A percentile compares a stretch with the other conserved stretches of the same genome.
These are phyloP conservation scores for Fusarium illudens DNA, from an alignment of 2,329 filamentous ascomycete species.

Conservation along the genomic window DNA sequence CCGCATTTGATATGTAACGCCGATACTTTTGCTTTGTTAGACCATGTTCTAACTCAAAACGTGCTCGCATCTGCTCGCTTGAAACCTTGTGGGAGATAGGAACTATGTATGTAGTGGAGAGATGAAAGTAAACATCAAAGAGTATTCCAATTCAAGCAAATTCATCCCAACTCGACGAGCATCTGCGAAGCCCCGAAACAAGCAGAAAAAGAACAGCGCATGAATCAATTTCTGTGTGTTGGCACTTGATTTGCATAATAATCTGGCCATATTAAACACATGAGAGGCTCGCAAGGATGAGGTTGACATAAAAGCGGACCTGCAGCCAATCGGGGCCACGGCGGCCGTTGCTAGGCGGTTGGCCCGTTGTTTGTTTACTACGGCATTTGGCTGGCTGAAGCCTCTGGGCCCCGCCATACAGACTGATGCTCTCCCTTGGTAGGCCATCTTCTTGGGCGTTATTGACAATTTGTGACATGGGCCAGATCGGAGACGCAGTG, in stretches of 20 bases:
- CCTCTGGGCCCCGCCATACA: slow-evolving; percentile 35
- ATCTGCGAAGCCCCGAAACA: neutral
- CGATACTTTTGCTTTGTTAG: neutral
- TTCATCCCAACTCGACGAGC: neutral
- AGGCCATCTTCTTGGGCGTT: slow-evolving; percentile 33
- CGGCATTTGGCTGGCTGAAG: slow-evolving; percentile 23
- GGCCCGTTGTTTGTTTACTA: slow-evolving; percentile 49
- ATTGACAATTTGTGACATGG: slow-evolving; percentile 33
- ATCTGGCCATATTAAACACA: slow-evolving; percentile 19
- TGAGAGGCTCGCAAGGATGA: slow-evolving; percentile 32
- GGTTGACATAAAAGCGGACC: slow-evolving; percentile 27
- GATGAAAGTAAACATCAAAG: neutral
- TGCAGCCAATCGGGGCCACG: slow-evolving; percentile 31
- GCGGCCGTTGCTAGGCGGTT: slow-evolving; percentile 46
- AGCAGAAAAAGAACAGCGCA: slow-evolving; percentile 4
- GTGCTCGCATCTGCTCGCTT: neutral
- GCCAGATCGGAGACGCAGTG: slow-evolving; percentile 26
- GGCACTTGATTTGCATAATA: slow-evolving; percentile 13
- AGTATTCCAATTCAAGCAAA: neutral
- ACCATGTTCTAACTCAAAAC: neutral
- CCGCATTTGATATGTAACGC: neutral
- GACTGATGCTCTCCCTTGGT: slow-evolving; percentile 21
- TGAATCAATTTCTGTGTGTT: slow-evolving; percentile 8
- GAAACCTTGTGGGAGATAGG: neutral
- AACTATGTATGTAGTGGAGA: too few relatives aligned